These are phyloP conservation scores for Samsoniella hepiali DNA, from an alignment of 2,329 filamentous ascomycete species.

Conservation along the genomic window DNA sequence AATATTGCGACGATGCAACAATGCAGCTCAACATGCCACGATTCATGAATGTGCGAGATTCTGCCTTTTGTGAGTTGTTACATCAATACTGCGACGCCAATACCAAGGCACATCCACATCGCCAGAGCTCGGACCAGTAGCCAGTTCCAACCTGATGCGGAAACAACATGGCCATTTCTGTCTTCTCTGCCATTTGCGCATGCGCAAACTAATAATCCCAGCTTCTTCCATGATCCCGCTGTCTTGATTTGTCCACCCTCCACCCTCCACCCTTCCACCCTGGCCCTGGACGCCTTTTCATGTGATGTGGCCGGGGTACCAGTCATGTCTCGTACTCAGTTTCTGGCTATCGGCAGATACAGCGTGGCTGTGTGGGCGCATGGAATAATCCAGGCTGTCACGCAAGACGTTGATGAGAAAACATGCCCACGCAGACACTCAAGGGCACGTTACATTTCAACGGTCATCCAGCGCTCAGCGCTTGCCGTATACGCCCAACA, in stretches of 20 bases:
- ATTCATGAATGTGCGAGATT: background rate
- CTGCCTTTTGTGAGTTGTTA: background rate
- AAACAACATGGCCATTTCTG: background rate
- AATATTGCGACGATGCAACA: background rate
- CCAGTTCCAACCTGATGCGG: background rate
- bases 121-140: background rate
- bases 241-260: background rate
- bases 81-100: background rate
- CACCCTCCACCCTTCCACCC: too few relatives aligned
- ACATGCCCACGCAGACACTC: background rate
- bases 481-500: too few relatives aligned
- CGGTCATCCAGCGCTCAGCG: too few relatives aligned
- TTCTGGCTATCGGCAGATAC: background rate
- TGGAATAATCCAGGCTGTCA: conserved; percentile 1
- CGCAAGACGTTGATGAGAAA: background rate
- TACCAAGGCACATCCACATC: background rate
- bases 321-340: background rate
- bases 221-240: background rate
- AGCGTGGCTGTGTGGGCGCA: background rate
- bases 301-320: background rate
- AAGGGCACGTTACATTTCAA: background rate
- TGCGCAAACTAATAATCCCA: background rate
- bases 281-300: background rate
- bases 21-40: background rate
- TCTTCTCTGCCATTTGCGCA: background rate